A percentile compares a stretch with the other conserved stretches of the same genome.
Evolutionary conservation across 2,329 filamentous ascomycete genomes (phyloP).

Genomic region (Fusarium setosum): DNA sequence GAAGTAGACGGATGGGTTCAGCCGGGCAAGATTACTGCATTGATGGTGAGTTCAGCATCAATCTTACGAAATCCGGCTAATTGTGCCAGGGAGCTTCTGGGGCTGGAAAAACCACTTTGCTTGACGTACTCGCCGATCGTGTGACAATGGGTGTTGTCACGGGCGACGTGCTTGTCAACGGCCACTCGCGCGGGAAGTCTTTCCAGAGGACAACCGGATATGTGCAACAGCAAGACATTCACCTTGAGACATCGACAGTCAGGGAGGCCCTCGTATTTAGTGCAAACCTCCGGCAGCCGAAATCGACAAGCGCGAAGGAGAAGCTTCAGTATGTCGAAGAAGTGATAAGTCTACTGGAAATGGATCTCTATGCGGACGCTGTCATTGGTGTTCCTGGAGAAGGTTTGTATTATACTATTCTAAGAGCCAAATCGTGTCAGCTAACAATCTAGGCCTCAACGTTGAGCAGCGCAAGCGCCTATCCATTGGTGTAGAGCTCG

Average conservation of each 20-base stretch:
- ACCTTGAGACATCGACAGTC: constrained; percentile 69
- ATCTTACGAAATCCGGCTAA: background rate
- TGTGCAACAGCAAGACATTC: constrained; percentile 90
- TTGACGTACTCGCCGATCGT: constrained; percentile 85
- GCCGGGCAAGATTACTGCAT: constrained; percentile 75
- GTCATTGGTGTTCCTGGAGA: constrained; percentile 69
- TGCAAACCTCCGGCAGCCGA: constrained; percentile 82
- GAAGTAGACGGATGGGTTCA: constrained; percentile 80
- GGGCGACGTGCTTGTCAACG: constrained; percentile 77
- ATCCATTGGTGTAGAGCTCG: constrained; percentile 66
- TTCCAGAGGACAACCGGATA: constrained; percentile 92
- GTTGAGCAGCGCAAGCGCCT: constrained; percentile 68
- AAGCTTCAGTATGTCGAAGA: constrained; percentile 86
- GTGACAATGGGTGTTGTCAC: constrained; percentile 87
- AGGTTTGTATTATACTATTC: constrained; percentile 41
- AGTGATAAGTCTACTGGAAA: constrained; percentile 70
- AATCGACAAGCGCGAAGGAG: constrained; percentile 71
- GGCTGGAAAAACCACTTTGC: constrained; percentile 86
- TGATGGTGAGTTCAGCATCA: constrained; percentile 59
- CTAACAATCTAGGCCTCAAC: constrained; percentile 50
- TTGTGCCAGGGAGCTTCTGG: constrained; percentile 70
- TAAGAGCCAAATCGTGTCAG: background rate
- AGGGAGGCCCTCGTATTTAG: constrained; percentile 85
- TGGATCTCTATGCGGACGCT: constrained; percentile 71
- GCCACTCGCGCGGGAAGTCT: constrained; percentile 73